phyloP scores from a whole-genome alignment of 768 basidiomycete genomes.

The Hemileccinum rubropunctum region DNA sequence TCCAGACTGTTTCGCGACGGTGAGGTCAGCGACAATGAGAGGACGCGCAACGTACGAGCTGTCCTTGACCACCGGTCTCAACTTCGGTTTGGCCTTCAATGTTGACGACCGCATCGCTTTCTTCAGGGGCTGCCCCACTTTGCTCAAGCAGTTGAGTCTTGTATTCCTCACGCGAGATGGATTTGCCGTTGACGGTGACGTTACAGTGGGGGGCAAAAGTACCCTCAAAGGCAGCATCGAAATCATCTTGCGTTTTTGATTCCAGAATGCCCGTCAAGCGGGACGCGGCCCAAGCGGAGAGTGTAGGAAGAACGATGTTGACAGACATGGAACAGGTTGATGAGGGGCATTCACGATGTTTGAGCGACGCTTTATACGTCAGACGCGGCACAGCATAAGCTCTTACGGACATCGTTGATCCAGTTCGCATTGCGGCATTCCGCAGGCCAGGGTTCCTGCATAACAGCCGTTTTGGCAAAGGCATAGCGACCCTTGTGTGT shows the following conservation, averaged over 20 bases:
- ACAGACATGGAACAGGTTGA: conserved; percentile 18
- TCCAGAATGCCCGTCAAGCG: conserved; percentile 38
- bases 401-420: background rate
- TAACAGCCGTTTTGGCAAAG: no score
- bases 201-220: conserved; percentile 37
- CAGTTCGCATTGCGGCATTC: background rate
- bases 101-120: conserved; percentile 17
- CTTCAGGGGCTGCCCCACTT: conserved; percentile 20
- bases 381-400: background rate
- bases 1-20: conserved; percentile 18
- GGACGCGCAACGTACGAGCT: conserved; percentile 16
- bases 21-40: background rate
- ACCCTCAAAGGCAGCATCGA: conserved; percentile 38
- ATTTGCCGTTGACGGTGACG: conserved; percentile 42
- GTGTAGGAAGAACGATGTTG: conserved; percentile 37
- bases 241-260: conserved; percentile 35
- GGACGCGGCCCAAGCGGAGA: conserved; percentile 41
- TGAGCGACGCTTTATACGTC: conserved; percentile 11
- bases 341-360: background rate
- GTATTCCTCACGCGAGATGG: conserved; percentile 39
- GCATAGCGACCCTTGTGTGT: no score
- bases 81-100: conserved; percentile 29
- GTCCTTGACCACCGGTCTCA: conserved; percentile 23
- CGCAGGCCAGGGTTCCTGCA: no score
- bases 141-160: conserved; percentile 33